phyloP scores from a whole-genome alignment of 768 basidiomycete genomes.

The Suillus occidentalis region DNA sequence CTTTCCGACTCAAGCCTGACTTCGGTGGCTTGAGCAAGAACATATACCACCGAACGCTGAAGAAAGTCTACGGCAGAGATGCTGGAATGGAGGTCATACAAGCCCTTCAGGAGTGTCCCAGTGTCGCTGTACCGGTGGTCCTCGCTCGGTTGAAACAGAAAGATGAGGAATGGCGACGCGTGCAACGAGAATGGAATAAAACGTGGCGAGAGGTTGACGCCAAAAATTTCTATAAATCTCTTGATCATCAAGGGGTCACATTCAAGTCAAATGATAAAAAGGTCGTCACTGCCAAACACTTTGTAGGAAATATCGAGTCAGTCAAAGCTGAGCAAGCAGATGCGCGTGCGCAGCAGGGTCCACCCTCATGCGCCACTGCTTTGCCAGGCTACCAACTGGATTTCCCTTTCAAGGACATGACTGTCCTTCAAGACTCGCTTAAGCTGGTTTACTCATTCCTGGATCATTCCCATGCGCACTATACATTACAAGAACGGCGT shows the following conservation, averaged over 20 bases:
- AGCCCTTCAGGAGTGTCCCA: constrained; percentile 90
- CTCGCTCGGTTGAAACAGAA: constrained; percentile 86
- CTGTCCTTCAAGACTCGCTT: constrained; percentile 83
- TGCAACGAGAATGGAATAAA: constrained; percentile 92
- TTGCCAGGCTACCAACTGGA: constrained; percentile 72
- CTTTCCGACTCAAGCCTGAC: constrained; percentile 80
- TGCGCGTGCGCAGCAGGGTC: constrained; percentile 25
- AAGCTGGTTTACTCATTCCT: constrained; percentile 91
- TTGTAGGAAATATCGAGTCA: constrained; percentile 77
- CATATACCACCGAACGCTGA: constrained; percentile 90
- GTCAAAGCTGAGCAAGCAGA: constrained; percentile 60
- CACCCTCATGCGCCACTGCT: constrained; percentile 43
- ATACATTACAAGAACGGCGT: constrained; percentile 75
- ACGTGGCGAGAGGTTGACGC: constrained; percentile 97
- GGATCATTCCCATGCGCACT: constrained; percentile 78
- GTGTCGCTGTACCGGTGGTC: constrained; percentile 88
- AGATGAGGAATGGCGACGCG: constrained; percentile 95
- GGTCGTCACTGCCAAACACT: constrained; percentile 78
- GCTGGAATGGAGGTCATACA: constrained; percentile 73
- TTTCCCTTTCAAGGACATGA: constrained; percentile 73
- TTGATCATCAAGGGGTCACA: constrained; percentile 92
- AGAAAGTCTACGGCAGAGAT: constrained; percentile 89
- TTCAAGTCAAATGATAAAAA: constrained; percentile 98
- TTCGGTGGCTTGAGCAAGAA: constrained; percentile 87
- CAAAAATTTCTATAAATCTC: constrained; percentile 97